A percentile compares a stretch with the other conserved stretches of the same genome.
phyloP scores from a whole-genome alignment of 1,284 basidiomycete genomes.

The Ceratobasidium sp. region DNA sequence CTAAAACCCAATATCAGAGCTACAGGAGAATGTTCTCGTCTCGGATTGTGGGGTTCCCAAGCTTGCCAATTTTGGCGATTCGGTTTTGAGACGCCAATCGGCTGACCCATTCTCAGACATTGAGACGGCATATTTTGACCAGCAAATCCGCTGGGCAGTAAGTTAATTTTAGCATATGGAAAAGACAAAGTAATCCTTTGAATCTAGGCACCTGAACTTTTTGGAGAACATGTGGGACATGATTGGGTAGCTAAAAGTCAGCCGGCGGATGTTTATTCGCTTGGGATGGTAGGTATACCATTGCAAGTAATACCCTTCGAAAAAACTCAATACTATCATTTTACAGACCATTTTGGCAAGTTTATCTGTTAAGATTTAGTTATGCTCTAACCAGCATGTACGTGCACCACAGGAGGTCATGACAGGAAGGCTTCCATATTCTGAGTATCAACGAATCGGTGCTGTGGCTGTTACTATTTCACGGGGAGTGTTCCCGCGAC shows the following conservation, averaged over 20 bases:
- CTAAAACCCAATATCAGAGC: too few species aligned
- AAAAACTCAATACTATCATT: too few species aligned
- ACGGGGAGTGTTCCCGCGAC: too few species aligned
- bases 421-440: too few species aligned
- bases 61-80: conserved; percentile 5
- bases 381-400: background rate
- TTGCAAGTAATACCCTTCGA: too few species aligned
- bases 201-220: conserved; percentile 26
- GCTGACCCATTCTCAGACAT: conserved; percentile 3
- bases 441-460: too few species aligned
- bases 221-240: background rate
- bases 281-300: conserved; percentile 30
- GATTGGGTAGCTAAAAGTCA: background rate
- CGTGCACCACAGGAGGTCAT: too few species aligned
- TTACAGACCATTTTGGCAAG: too few species aligned
- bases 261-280: conserved; percentile 12
- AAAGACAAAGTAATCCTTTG: too few species aligned
- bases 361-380: too few species aligned
- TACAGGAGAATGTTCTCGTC: conserved; percentile 10
- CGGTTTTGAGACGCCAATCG: background rate
- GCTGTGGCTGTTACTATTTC: too few species aligned
- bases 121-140: background rate
- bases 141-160: conserved; percentile 25
- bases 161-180: background rate
- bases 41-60: background rate